Base-by-base conservation (phyloP, 352 stramenopile species). In the Phytophthora aleatoria region DNA sequence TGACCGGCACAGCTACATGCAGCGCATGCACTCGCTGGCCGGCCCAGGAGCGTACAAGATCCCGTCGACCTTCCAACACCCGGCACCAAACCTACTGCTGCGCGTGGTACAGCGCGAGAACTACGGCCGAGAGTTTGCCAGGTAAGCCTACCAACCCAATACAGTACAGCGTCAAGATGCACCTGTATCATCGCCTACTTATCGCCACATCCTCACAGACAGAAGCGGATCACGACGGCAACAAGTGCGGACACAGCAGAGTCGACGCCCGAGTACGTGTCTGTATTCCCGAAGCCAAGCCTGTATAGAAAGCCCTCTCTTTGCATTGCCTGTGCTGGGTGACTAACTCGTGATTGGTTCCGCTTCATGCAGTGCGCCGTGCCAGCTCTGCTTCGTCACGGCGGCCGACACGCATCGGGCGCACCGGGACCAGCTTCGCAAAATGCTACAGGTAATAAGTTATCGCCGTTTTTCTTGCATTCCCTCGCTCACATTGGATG, bases 21-120 rank as follows among this genome's bases (percentile, higher is more conserved):
- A 80, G 59, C 76, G 74, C 8, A 68, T 79, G 42, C 52, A 87
- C 11, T 77, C 71, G 5, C 56, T 82, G 11, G 74, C 59, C 8
- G 82, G 82, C 0, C 82, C 82, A 2, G 79, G 82, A 11, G 71
- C 77, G 27, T 89, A 91, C 52, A 67, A 52, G 35, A 88, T 91
- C 47, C 79, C 79, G 12, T 91, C 82, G 20, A 79, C 69, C 12
- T 90, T 90, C 61, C 55, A 64, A 27, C 64, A 55, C 11, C 45
- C 43, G 12, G 11, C 50, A 27, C 58, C 68, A 10, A 89, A 88
- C 36, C 51, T 75, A 30, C 52, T 77, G 15, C 49, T 85, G 30
- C 77, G 70, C 27, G 65, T 71, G 9, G 70, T 89, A 43, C 81
- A 89, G 33, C 78, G 71, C 30, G 57, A 81, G 28, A 71, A 66